phyloP scores from a whole-genome alignment of 306 rosid species.

The Cucurbita moschata region DNA sequence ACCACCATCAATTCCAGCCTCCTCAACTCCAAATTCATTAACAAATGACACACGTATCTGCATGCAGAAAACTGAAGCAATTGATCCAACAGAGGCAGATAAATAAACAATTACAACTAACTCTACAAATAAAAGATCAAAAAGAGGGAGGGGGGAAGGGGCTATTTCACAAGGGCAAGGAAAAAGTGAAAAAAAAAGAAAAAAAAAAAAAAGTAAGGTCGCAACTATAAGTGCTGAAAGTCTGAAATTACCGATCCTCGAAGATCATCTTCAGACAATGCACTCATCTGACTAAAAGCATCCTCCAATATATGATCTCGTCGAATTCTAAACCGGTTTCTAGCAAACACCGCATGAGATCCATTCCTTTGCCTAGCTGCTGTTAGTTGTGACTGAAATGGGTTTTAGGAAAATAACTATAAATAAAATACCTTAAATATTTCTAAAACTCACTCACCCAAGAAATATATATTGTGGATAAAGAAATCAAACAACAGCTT shows the following conservation, averaged over 20 bases:
- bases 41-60: slow-evolving; percentile 92
- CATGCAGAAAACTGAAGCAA: slow-evolving; percentile 7
- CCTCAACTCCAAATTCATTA: slow-evolving; percentile 98
- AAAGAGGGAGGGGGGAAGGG: not conserved
- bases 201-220: no score
- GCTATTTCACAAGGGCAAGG: not conserved
- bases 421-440: slow-evolving; percentile 4
- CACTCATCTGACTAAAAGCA: slow-evolving; percentile 90
- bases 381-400: slow-evolving; percentile 79
- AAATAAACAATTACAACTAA: not conserved
- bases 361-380: slow-evolving; percentile 67
- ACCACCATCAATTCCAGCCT: slow-evolving; percentile 98
- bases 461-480: not conserved
- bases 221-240: not conserved
- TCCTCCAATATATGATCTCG: slow-evolving; percentile 89
- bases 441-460: not conserved
- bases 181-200: no score
- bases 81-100: not conserved
- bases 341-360: slow-evolving; percentile 47
- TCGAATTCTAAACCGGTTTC: slow-evolving; percentile 83
- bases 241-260: slow-evolving; percentile 54
- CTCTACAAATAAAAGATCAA: slow-evolving; percentile 3
- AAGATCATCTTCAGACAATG: slow-evolving; percentile 84
- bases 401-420: slow-evolving; percentile 14
- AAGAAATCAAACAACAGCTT: slow-evolving; percentile 3